These are phyloP conservation scores for Begonia peltatifolia DNA, from an alignment of 306 rosid genomes.

Conservation along the genomic window DNA sequence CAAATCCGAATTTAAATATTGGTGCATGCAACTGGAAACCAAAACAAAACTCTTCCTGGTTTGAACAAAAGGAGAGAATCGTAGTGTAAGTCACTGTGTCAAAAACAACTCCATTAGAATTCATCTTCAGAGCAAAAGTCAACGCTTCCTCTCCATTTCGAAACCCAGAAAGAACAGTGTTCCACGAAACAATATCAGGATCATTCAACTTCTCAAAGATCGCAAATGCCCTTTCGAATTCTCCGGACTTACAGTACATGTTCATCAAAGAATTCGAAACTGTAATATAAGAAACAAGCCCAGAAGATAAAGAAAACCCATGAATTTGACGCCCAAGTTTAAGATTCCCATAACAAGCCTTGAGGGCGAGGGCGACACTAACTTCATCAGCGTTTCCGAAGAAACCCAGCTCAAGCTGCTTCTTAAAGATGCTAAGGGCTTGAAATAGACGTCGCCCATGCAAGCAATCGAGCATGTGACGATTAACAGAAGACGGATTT, in stretches of 20 bases:
- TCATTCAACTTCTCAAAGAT: slow-evolving; percentile 38
- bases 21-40: slow-evolving; percentile 63
- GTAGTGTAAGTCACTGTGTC: slow-evolving; percentile 59
- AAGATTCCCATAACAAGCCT: slow-evolving; percentile 52
- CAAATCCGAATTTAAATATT: slow-evolving; percentile 37
- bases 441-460: slow-evolving; percentile 24
- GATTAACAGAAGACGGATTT: slow-evolving; percentile 27
- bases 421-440: slow-evolving; percentile 37
- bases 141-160: slow-evolving; percentile 42
- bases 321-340: slow-evolving; percentile 48
- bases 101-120: slow-evolving; percentile 33
- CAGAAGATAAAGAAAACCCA: slow-evolving; percentile 32
- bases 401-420: slow-evolving; percentile 20
- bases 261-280: slow-evolving; percentile 74
- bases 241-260: slow-evolving; percentile 57
- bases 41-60: slow-evolving; percentile 29
- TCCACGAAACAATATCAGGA: slow-evolving; percentile 74
- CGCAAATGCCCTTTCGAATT: slow-evolving; percentile 24
- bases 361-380: slow-evolving; percentile 41
- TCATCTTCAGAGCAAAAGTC: slow-evolving; percentile 41
- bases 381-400: slow-evolving; percentile 27
- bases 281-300: slow-evolving; percentile 23
- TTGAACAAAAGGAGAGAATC: slow-evolving; percentile 47
- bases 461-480: slow-evolving; percentile 29
- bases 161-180: slow-evolving; percentile 70